phyloP scores from a whole-genome alignment of 1,284 basidiomycete genomes.

The Takashimella tepidaria region DNA sequence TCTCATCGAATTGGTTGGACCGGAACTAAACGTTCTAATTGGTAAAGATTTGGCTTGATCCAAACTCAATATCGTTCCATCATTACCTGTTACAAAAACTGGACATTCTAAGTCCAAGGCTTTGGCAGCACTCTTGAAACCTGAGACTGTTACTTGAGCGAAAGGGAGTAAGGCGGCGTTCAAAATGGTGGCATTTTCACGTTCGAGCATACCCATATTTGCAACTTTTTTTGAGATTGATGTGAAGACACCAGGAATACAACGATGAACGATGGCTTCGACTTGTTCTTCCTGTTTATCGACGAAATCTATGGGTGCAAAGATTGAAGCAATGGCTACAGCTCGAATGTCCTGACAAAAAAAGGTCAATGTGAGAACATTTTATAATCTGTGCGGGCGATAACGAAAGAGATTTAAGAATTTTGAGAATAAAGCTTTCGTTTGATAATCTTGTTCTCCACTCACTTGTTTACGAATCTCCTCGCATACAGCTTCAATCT shows the following conservation, averaged over 20 bases:
- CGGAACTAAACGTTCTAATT: slow-evolving; percentile 59
- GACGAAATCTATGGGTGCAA: slow-evolving; percentile 34
- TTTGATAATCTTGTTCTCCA: slow-evolving; percentile 26
- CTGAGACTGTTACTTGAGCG: slow-evolving; percentile 53
- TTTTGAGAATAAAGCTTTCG: background rate
- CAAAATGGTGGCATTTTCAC: slow-evolving; percentile 59
- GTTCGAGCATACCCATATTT: slow-evolving; percentile 50
- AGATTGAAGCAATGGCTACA: slow-evolving; percentile 31
- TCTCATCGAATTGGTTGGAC: slow-evolving; percentile 60
- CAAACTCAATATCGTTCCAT: slow-evolving; percentile 56
- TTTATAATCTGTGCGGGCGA: too few species aligned
- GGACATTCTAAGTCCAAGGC: slow-evolving; percentile 53
- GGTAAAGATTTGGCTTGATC: slow-evolving; percentile 55
- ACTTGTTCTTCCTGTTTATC: slow-evolving; percentile 35
- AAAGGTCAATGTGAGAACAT: too few species aligned
- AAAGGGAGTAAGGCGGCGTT: slow-evolving; percentile 58
- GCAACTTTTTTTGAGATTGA: slow-evolving; percentile 35
- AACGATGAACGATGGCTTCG: slow-evolving; percentile 18
- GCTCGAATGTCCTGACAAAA: background rate
- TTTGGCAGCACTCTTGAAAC: slow-evolving; percentile 54
- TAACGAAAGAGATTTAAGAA: too few species aligned
- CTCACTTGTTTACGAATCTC: slow-evolving; percentile 20
- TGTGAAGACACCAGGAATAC: slow-evolving; percentile 25
- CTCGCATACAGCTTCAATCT: slow-evolving; percentile 28
- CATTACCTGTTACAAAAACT: slow-evolving; percentile 57